Base-by-base conservation (phyloP, 495 filamentous ascomycete genomes). In the Hypoxylon lienhwacheense region DNA sequence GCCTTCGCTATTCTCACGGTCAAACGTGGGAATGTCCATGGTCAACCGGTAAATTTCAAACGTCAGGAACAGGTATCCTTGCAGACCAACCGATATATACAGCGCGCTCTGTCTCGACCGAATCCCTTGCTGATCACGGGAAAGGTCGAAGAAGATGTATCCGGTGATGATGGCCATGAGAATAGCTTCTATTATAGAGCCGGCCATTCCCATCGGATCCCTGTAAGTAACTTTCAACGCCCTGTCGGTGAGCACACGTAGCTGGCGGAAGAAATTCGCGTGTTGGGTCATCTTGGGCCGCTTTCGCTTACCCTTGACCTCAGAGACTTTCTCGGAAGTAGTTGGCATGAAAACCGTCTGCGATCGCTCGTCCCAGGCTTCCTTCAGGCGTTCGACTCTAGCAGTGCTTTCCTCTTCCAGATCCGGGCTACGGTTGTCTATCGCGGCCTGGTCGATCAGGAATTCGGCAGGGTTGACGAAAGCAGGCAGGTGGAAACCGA, bases 391-490 rank as follows among this genome's bases (percentile, higher is more conserved):
- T 21, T 81, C 69, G 10, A 89, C 81, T 5, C 85, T 73, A 5
- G 66, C 60, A 21, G 73, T 70, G 3, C 83, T 86, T 17, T 70
- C 72, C 24, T 72, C 69, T 64, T 90, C 85, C 16, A 81, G 69
- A 43, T 82, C 82, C 3, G 77, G 70, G 2, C 76, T 80, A 0
- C 87, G 76, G 60, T 81, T 86, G 62, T 90, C 87, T 46, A 88
- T 70, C 1, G 86, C 84, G 4, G 85, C 83, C 44, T 86, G 69
- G 53, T 90, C 86, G 25, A 90, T 84, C 26, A 89, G 51, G 61
- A 81, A 86, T 59, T 89, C 87, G 0, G 87, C 86, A 0, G 87
- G 87, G 54, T 89, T 89, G 36, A 86, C 82, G 55, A 87, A 88
- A 4, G 77, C 66, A 16, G 84, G 86, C 11, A 89, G 65, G 15